phyloP scores from a whole-genome alignment of 352 stramenopile species.

The Phytophthora foliorum region DNA sequence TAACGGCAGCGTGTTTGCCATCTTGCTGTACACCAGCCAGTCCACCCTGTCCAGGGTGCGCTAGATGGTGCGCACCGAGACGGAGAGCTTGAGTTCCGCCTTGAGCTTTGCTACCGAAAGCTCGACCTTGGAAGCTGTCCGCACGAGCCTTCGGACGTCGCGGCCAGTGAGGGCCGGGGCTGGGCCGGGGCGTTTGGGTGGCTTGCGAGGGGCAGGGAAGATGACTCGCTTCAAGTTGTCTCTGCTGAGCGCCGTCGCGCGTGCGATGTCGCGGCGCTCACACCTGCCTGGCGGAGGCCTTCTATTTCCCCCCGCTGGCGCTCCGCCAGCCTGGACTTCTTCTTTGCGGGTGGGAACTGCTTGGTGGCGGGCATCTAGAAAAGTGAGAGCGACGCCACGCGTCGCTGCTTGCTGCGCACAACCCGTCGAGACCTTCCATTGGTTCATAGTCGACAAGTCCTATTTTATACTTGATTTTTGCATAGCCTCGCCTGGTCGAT shows the following conservation, averaged over 20 bases:
- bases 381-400: too few relatives aligned
- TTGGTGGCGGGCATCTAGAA: too few relatives aligned
- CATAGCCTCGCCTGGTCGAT: too few relatives aligned
- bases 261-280: not conserved
- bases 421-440: too few relatives aligned
- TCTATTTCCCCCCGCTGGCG: conserved; percentile 1
- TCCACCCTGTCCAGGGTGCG: conserved; percentile 15
- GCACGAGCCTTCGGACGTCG: conserved; percentile 2
- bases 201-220: not conserved
- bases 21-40: conserved; percentile 32
- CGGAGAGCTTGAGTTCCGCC: conserved; percentile 9
- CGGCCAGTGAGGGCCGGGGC: not conserved
- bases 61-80: conserved; percentile 23
- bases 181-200: not conserved
- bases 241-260: not conserved
- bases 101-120: conserved; percentile 17
- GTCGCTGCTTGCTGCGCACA: too few relatives aligned
- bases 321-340: not conserved
- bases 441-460: too few relatives aligned
- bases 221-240: not conserved
- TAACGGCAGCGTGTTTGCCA: conserved; percentile 25
- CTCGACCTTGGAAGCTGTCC: not conserved
- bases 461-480: too few relatives aligned
- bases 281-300: not conserved
- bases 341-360: too few relatives aligned